phyloP scores from a whole-genome alignment of 2,329 filamentous ascomycete genomes.

The Eutypa lata region DNA sequence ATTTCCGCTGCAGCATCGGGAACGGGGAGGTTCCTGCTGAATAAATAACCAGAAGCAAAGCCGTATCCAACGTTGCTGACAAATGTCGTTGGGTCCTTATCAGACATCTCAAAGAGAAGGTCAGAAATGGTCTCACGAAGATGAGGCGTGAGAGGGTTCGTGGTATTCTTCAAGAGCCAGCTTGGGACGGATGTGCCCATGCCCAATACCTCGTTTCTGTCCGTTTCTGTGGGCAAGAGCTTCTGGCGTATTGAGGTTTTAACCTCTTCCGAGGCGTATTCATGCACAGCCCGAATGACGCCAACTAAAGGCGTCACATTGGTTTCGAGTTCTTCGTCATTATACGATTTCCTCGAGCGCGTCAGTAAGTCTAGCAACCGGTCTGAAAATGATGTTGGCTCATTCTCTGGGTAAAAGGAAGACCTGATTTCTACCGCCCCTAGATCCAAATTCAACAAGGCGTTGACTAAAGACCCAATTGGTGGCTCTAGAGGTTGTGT shows the following conservation, averaged over 20 bases:
- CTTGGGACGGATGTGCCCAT: conserved; percentile 71
- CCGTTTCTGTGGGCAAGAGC: conserved; percentile 73
- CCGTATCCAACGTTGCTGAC: conserved; percentile 93
- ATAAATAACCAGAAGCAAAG: conserved; percentile 85
- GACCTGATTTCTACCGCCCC: conserved; percentile 48
- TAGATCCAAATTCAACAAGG: conserved; percentile 75
- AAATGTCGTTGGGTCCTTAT: conserved; percentile 73
- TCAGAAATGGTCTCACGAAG: conserved; percentile 72
- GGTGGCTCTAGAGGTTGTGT: conserved; percentile 70
- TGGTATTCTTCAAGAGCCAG: conserved; percentile 73
- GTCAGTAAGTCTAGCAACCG: conserved; percentile 70
- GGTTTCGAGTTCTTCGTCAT: conserved; percentile 68
- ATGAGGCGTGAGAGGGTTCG: conserved; percentile 67
- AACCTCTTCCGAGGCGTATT: conserved; percentile 61
- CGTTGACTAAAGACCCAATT: conserved; percentile 71
- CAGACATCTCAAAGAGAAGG: conserved; percentile 84
- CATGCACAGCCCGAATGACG: conserved; percentile 68
- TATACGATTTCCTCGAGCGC: conserved; percentile 60
- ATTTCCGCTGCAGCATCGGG: conserved; percentile 63
- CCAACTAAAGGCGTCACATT: conserved; percentile 71
- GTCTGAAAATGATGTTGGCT: conserved; percentile 57
- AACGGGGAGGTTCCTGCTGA: conserved; percentile 77
- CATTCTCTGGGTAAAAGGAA: conserved; percentile 64
- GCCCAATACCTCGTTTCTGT: conserved; percentile 76
- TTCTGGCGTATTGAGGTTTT: conserved; percentile 60